These are phyloP conservation scores for Leccinum boreale DNA, from an alignment of 768 basidiomycete species.

Conservation along the genomic window DNA sequence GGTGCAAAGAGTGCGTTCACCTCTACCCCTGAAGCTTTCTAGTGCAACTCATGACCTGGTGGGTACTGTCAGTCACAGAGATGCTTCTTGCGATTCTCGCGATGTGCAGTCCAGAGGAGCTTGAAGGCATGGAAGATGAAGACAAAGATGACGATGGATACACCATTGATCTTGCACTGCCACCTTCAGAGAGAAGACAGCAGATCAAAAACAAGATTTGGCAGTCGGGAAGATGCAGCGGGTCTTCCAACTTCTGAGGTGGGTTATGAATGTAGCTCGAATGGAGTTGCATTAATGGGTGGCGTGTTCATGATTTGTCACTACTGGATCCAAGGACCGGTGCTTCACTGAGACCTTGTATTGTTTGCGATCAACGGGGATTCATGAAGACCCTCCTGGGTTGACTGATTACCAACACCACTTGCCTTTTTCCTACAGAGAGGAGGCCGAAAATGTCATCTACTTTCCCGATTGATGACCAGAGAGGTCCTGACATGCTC, in stretches of 20 bases:
- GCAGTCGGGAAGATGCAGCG: constrained; percentile 90
- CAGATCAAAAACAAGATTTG: constrained; percentile 93
- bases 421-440: constrained; percentile 37
- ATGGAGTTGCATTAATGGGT: background rate
- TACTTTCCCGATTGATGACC: constrained; percentile 34
- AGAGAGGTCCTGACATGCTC: constrained; percentile 51
- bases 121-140: constrained; percentile 61
- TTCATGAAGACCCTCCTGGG: background rate
- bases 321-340: background rate
- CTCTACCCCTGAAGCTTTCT: background rate
- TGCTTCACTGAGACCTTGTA: no score
- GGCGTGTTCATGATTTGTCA: background rate
- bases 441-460: constrained; percentile 70
- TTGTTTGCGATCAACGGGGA: background rate
- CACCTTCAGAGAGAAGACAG: constrained; percentile 55
- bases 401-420: background rate
- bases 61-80: constrained; percentile 70
- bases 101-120: constrained; percentile 91
- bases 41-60: background rate
- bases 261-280: constrained; percentile 23
- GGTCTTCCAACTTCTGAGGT: constrained; percentile 88
- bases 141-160: constrained; percentile 26
- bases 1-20: constrained; percentile 86
- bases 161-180: constrained; percentile 27
- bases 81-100: constrained; percentile 95